Percentiles rank a stretch among this genome's conserved stretches.
phyloP scores from a whole-genome alignment of 352 stramenopile species.

The Pythium sp. region DNA sequence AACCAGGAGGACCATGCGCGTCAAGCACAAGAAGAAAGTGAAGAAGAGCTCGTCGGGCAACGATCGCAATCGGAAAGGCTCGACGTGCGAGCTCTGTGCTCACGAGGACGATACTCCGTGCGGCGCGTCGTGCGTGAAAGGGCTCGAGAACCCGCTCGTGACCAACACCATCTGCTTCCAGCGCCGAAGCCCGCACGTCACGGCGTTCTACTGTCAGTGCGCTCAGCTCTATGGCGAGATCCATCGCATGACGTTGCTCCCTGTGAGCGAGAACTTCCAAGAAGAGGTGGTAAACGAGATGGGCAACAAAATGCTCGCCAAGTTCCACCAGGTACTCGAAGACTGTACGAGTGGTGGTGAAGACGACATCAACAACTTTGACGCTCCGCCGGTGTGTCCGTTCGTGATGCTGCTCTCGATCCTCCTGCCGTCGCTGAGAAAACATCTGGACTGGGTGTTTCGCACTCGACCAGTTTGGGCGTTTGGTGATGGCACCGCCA shows the following conservation, averaged over 20 bases:
- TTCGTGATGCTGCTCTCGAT: slow-evolving; percentile 72
- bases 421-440: slow-evolving; percentile 48
- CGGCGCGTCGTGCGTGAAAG: slow-evolving; percentile 10
- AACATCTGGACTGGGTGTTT: slow-evolving; percentile 50
- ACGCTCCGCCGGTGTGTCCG: slow-evolving; percentile 23
- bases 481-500: neutral
- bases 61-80: slow-evolving; percentile 7
- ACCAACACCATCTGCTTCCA: slow-evolving; percentile 15
- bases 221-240: slow-evolving; percentile 43
- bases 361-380: neutral
- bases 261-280: slow-evolving; percentile 26
- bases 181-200: slow-evolving; percentile 21
- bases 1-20: neutral
- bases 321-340: slow-evolving; percentile 22
- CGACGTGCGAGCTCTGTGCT: slow-evolving; percentile 14
- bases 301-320: slow-evolving; percentile 27
- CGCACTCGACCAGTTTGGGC: slow-evolving; percentile 39
- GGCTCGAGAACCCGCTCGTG: slow-evolving; percentile 16
- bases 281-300: slow-evolving; percentile 30
- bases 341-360: slow-evolving; percentile 13
- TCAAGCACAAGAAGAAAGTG: slow-evolving; percentile 13
- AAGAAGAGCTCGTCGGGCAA: slow-evolving; percentile 3
- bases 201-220: slow-evolving; percentile 36
- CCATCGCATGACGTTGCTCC: slow-evolving; percentile 24
- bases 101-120: slow-evolving; percentile 17